Evolutionary conservation across 768 basidiomycete genomes (phyloP).

Genomic region (Auricularia cornea): DNA sequence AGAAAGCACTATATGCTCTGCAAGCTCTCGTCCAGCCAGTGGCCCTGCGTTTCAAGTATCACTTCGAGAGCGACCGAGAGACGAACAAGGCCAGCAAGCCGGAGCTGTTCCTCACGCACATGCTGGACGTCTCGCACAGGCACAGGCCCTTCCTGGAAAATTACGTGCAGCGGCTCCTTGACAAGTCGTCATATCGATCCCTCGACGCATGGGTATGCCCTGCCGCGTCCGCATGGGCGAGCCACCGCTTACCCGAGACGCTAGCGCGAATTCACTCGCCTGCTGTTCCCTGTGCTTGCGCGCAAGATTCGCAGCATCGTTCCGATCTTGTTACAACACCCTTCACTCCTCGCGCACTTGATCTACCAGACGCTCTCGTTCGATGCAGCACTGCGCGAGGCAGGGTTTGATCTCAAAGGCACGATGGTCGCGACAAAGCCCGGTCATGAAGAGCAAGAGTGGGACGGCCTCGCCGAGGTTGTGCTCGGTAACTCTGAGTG

Average conservation of each 20-base stretch:
- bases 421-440: conserved; percentile 34
- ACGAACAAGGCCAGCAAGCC: conserved; percentile 97
- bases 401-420: conserved; percentile 56
- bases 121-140: conserved; percentile 80
- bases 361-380: conserved; percentile 89
- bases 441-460: conserved; percentile 27
- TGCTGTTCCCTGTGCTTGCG: conserved; percentile 69
- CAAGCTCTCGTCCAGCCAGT: conserved; percentile 80
- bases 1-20: conserved; percentile 62
- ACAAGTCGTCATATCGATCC: conserved; percentile 48
- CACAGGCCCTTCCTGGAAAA: conserved; percentile 74
- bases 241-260: neutral
- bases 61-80: conserved; percentile 78
- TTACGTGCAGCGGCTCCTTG: conserved; percentile 62
- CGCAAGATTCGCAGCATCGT: conserved; percentile 69
- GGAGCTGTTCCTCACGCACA: conserved; percentile 94
- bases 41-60: conserved; percentile 83
- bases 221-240: too few relatives aligned
- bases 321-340: conserved; percentile 63
- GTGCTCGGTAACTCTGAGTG: conserved; percentile 79
- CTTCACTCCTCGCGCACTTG: conserved; percentile 87
- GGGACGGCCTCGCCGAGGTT: conserved; percentile 75
- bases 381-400: conserved; percentile 66
- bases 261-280: conserved; percentile 74
- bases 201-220: conserved; percentile 68